Conservation (phyloP, 495 filamentous ascomycete genomes). For the Lentithecium fluviatile region DNA sequence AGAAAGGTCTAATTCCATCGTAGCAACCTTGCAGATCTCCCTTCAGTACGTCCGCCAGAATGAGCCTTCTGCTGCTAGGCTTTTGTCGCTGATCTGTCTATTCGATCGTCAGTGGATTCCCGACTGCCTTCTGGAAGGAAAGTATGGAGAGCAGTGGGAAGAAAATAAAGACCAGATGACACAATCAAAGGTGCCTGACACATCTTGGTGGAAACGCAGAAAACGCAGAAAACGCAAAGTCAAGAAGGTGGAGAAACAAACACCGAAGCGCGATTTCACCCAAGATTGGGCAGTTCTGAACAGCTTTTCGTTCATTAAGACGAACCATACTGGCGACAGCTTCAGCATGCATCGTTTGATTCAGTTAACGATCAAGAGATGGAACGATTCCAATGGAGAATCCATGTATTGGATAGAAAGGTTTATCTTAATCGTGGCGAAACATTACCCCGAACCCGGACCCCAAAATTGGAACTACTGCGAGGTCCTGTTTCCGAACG, state of each 20-base stretch:
- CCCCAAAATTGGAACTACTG: too few relatives aligned
- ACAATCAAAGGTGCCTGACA: background rate
- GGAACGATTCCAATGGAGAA: too few relatives aligned
- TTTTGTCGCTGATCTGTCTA: constrained; percentile 25
- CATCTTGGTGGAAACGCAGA: background rate
- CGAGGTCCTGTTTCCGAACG: too few relatives aligned
- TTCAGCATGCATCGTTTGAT: constrained; percentile 24
- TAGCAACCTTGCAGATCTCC: constrained; percentile 46
- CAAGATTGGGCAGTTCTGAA: background rate
- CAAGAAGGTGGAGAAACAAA: background rate
- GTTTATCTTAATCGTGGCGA: too few relatives aligned
- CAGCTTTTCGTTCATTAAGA: background rate
- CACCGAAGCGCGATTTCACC: background rate
- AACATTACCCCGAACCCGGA: too few relatives aligned
- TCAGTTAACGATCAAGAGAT: background rate
- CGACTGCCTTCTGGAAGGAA: constrained; percentile 8
- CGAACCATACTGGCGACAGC: background rate
- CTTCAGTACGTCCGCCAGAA: constrained; percentile 45
- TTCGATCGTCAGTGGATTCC: constrained; percentile 24
- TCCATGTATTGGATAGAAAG: too few relatives aligned
- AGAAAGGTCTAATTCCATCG: constrained; percentile 41
- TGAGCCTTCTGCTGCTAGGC: constrained; percentile 16
- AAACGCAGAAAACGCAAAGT: background rate
- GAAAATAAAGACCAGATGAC: too few relatives aligned
- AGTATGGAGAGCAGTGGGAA: background rate